Evolutionary conservation across 2,329 filamentous ascomycete species (phyloP), one percentile per base, ranked within the genome.

Genomic region (Pseudogymnoascus sp.): DNA sequence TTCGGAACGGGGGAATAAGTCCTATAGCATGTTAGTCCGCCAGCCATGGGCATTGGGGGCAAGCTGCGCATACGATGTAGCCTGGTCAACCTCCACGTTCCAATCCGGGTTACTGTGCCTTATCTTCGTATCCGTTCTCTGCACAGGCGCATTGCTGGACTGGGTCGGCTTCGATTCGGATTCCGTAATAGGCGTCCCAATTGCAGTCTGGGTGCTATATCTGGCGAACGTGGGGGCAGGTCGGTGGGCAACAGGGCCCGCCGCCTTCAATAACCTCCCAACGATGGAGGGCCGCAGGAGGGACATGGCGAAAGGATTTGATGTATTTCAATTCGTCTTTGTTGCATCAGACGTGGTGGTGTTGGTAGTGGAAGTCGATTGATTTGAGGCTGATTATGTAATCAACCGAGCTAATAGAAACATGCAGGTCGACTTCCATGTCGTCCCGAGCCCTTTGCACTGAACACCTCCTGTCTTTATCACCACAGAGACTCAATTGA

Each of bases 1-100:
- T 90, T 93, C 63, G 95, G 93, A 21, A 97, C 87, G 18, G 93
- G 95, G 1, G 93, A 96, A 77, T 91, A 99, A 73, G 86, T 87
- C 65, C 93, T 97, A 72, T 73, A 66, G 71, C 66, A 76, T 72
- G 65, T 74, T 69, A 65, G 62, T 40, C 11, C 5, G 33, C 33
- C 7, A n/a, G 23, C 38, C 14, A 43, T 25, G n/a, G 28, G 23
- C 21, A 25, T 40, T 16, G 21, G 58, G 58, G 12, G 16, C 12
- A 63, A 35, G 55, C 35, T 40, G 55, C 45, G 28, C 88, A 74
- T 84, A 97, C 93, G 93, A 97, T 67, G 91, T 96, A 66, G 90
- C 90, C 78, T 92, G 93, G 77, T 97, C 93, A 70, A 90, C 83
- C 60, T 87, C 87, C 45, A 88, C 88, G 68, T 83, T 83, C 75